Conservation (phyloP, 1,284 basidiomycete genomes). For the Irpex rosettiformis region DNA sequence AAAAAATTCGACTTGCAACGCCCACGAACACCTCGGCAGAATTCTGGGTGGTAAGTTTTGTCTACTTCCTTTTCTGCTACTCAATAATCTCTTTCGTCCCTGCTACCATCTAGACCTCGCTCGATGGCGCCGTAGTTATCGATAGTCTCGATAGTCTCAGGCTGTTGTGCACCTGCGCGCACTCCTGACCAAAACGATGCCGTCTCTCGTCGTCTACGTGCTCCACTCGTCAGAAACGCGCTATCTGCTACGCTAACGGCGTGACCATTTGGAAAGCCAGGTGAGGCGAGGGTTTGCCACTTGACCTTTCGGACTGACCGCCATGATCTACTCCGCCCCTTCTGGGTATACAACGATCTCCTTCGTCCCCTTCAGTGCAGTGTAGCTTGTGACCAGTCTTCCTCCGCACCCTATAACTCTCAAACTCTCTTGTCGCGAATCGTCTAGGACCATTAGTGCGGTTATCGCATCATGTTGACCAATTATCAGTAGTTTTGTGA, state of each 20-base stretch:
- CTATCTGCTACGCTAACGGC: neutral
- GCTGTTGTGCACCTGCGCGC: neutral
- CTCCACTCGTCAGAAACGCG: neutral
- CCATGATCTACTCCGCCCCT: neutral
- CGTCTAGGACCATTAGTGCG: neutral
- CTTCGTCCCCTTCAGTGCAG: neutral
- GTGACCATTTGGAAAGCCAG: neutral
- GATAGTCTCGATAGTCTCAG: neutral
- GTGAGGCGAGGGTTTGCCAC: neutral
- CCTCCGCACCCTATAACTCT: neutral
- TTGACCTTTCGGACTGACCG: neutral
- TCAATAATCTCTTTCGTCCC: neutral
- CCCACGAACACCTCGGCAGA: neutral
- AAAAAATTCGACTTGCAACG: neutral
- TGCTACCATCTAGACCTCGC: neutral
- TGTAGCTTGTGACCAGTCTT: neutral
- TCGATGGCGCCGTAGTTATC: neutral
- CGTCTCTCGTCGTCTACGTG: neutral
- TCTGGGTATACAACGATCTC: neutral
- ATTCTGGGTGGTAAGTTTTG: neutral
- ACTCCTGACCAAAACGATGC: neutral
- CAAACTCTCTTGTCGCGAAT: neutral
- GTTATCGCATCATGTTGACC: neutral
- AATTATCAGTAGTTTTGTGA: no score
- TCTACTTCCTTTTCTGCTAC: neutral